These are phyloP conservation scores for Bipolaris zeicola DNA, from an alignment of 2,329 filamentous ascomycete genomes.

Conservation along the genomic window DNA sequence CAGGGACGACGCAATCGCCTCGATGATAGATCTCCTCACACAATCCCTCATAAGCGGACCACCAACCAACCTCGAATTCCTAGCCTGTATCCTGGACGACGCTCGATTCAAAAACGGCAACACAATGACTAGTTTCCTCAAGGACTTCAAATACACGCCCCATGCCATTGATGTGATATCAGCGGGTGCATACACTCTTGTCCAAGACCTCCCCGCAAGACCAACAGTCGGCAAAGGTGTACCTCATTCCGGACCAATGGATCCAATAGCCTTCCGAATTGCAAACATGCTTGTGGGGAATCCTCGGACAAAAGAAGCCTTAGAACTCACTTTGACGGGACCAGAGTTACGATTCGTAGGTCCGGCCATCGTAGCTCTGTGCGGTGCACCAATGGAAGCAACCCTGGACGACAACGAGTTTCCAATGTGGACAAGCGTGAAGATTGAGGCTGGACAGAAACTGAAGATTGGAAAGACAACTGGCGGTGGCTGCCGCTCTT, in stretches of 20 bases:
- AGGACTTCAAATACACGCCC: conserved; percentile 57
- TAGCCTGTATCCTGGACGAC: conserved; percentile 57
- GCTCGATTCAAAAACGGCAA: conserved; percentile 55
- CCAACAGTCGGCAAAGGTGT: conserved; percentile 63
- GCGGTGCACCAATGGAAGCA: conserved; percentile 61
- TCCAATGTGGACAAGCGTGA: conserved; percentile 62
- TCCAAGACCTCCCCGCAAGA: conserved; percentile 66
- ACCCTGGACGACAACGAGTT: conserved; percentile 57
- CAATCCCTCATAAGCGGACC: conserved; percentile 59
- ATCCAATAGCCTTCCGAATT: conserved; percentile 61
- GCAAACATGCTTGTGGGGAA: conserved; percentile 68
- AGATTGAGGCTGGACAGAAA: conserved; percentile 57
- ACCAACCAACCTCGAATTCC: conserved; percentile 63
- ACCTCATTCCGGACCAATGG: conserved; percentile 66
- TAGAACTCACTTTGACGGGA: conserved; percentile 66
- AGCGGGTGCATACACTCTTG: conserved; percentile 62
- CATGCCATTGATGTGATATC: conserved; percentile 62
- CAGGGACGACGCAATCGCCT: conserved; percentile 52
- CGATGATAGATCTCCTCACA: conserved; percentile 52
- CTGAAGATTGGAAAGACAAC: conserved; percentile 62
- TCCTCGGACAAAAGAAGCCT: conserved; percentile 54
- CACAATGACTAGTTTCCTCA: conserved; percentile 64
- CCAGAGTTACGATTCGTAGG: conserved; percentile 63
- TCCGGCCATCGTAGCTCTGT: conserved; percentile 61
- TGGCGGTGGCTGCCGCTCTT: conserved; percentile 61